These are phyloP conservation scores for Penicillium parvum DNA, from an alignment of 495 filamentous ascomycete species.

Conservation along the genomic window DNA sequence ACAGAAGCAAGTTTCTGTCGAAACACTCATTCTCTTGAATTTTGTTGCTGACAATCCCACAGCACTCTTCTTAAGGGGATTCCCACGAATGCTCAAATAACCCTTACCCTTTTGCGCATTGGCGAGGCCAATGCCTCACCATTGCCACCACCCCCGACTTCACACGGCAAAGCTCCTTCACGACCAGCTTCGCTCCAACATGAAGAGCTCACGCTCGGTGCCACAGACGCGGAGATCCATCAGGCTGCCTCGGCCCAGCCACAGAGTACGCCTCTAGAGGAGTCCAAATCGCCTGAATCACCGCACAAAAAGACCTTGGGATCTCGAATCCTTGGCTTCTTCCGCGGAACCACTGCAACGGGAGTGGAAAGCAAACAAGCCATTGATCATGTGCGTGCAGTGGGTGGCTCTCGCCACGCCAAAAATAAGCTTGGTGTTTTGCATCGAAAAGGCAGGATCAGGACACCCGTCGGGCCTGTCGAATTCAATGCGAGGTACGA, in stretches of 20 bases:
- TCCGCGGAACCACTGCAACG: constrained; percentile 64
- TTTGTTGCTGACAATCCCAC: constrained; percentile 4
- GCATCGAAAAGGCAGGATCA: constrained; percentile 36
- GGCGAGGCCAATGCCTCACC: constrained; percentile 78
- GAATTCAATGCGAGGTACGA: constrained; percentile 69
- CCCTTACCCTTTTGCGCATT: constrained; percentile 76
- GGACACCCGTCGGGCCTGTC: constrained; percentile 54
- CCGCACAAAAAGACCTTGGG: constrained; percentile 38
- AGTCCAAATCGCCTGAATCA: neutral
- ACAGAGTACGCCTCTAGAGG: neutral
- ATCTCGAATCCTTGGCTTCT: constrained; percentile 55
- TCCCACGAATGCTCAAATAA: constrained; percentile 83
- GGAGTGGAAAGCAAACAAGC: constrained; percentile 64
- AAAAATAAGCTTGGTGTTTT: constrained; percentile 68
- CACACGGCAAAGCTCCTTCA: constrained; percentile 48
- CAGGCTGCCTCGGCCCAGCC: constrained; percentile 21
- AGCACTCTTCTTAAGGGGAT: constrained; percentile 74
- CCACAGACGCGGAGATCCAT: constrained; percentile 50
- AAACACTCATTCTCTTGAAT: neutral
- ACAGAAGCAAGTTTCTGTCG: constrained; percentile 47
- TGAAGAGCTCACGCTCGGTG: constrained; percentile 41
- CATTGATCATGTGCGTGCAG: constrained; percentile 62
- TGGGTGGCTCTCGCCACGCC: constrained; percentile 57
- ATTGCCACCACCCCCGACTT: constrained; percentile 67
- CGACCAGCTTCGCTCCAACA: constrained; percentile 29